These are phyloP conservation scores for Dendrobium officinale DNA, from an alignment of 106 monocot genomes.

Conservation along the genomic window DNA sequence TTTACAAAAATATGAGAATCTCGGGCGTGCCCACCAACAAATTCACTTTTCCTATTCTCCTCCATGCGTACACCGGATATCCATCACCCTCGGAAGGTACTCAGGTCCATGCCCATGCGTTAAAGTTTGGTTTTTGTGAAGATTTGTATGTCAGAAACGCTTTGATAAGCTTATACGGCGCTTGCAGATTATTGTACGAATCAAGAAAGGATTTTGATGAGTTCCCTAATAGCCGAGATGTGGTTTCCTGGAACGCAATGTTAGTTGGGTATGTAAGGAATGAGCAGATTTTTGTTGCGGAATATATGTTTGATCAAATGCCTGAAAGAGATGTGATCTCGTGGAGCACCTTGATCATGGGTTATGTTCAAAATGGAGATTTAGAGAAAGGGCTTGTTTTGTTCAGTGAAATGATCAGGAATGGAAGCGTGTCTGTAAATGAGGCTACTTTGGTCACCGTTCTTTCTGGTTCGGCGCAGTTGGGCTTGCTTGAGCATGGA, in stretches of 20 bases:
- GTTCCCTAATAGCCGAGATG: conserved; percentile 23
- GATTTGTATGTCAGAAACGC: conserved; percentile 51
- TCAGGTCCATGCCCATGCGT: conserved; percentile 43
- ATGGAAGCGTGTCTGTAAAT: conserved; percentile 20
- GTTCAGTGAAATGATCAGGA: conserved; percentile 38
- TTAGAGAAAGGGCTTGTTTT: conserved; percentile 43
- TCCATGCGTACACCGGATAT: conserved; percentile 33
- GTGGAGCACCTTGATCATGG: conserved; percentile 62
- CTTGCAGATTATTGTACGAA: conserved; percentile 8
- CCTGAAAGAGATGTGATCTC: conserved; percentile 49
- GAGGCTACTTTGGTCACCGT: conserved; percentile 56
- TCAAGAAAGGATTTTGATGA: conserved; percentile 49
- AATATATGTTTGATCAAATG: conserved; percentile 51
- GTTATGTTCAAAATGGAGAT: conserved; percentile 35
- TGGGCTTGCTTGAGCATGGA: conserved; percentile 56
- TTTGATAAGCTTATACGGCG: conserved; percentile 45
- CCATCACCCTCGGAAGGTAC: conserved; percentile 18
- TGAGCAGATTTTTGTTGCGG: conserved; percentile 19
- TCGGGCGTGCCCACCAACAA: conserved; percentile 43
- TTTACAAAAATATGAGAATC: conserved; percentile 31
- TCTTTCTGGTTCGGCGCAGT: conserved; percentile 46
- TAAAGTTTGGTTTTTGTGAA: conserved; percentile 30
- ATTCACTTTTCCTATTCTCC: conserved; percentile 57
- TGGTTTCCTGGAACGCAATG: conserved; percentile 58
- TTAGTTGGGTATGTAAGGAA: conserved; percentile 39